Evolutionary conservation across 495 filamentous ascomycete genomes (phyloP), one percentile per base, ranked within the genome.

Genomic region (Chaetomidium leptoderma): DNA sequence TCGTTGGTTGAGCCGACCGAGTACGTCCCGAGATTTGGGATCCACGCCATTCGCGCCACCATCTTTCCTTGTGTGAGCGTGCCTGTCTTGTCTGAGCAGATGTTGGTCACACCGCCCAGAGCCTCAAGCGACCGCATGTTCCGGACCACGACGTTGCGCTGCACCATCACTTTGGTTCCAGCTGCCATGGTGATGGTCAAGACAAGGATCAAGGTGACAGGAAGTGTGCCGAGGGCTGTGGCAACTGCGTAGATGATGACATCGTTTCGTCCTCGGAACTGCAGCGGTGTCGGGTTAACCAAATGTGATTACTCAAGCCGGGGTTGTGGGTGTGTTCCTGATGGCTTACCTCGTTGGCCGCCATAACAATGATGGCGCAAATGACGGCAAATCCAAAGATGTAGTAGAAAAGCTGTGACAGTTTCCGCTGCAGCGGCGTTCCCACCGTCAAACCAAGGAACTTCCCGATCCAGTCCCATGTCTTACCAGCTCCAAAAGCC

Each of bases 61-160:
- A 91, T 77, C 66, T 83, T 73, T 17, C 84, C 85, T 65, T 86
- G 83, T 0, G 89, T 93, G 26, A 93, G 73, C 3, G 89, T 93
- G 5, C 89, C 89, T 5, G 89, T 93, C 64, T 92, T 92, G 70
- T 93, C 89, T 3, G 88, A 91, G 68, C 89, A 92, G 62, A 92
- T 91, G 62, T 91, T 90, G 44, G 87, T 91, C 35, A 92, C 86
- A 35, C 87, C 88, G 17, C 89, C 89, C 26, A 93, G 82, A 0
- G 89, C 89, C 69, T 93, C 89, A n/a, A 92, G 78, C 8, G 88
- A 86, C 50, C 84, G 83, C 16, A 91, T 73, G 59, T 87, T 68
- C 52, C 67, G 85, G 26, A 90, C 83, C 35, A 91, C 82, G 19
- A 91, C 89, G 59, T 89, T 87, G 7, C 84, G 79, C 59, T 81